Conservation (phyloP, 139 green algal genomes). For the Parachlorella kessleri region DNA sequence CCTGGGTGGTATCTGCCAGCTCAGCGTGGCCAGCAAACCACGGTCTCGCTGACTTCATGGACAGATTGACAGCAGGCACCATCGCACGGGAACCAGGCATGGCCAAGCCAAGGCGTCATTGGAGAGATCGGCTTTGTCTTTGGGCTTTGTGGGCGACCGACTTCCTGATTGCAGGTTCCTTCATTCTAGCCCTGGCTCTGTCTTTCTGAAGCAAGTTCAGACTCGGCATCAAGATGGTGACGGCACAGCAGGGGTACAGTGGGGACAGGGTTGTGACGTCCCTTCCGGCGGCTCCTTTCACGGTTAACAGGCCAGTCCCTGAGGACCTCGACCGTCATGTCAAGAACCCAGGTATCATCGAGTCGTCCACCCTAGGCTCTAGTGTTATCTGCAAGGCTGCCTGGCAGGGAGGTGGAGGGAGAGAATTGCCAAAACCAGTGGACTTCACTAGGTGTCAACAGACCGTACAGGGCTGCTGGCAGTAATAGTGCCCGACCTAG, state of each 20-base stretch:
- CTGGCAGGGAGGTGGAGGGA: no score
- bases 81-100: no score
- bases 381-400: no score
- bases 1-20: no score
- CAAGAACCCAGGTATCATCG: slow-evolving; percentile 19
- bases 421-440: no score
- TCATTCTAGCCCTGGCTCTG: not conserved
- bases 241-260: not conserved
- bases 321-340: not conserved
- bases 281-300: not conserved
- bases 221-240: not conserved
- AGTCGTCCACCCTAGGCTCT: no score
- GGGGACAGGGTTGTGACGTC: not conserved
- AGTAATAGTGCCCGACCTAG: no score
- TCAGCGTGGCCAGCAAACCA: no score
- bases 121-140: not conserved
- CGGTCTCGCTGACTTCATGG: no score
- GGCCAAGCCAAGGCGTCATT: not conserved
- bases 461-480: no score
- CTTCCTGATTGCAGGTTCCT: not conserved
- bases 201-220: not conserved
- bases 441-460: no score
- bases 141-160: not conserved
- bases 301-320: not conserved
- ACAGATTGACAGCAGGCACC: no score